These are phyloP conservation scores for Brasenia schreberi DNA, from an alignment of 164 flowering plant genomes.

Conservation along the genomic window DNA sequence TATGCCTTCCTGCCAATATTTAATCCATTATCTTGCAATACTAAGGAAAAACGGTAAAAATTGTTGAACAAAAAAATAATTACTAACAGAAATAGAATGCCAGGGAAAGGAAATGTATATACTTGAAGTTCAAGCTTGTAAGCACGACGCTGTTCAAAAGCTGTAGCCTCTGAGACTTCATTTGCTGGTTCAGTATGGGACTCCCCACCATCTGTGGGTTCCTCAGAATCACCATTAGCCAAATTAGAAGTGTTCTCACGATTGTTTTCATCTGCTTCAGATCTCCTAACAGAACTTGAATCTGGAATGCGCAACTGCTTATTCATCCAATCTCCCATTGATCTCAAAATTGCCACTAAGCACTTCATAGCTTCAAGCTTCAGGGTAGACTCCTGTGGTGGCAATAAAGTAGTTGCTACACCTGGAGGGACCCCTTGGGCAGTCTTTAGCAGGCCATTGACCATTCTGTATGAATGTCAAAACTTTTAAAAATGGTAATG, in stretches of 20 bases:
- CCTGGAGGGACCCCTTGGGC: conserved; percentile 99
- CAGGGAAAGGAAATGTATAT: conserved; percentile 3
- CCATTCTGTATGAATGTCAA: conserved; percentile 59
- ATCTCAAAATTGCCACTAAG: conserved; percentile 70
- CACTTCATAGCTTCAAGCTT: conserved; percentile 95
- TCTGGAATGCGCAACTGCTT: conserved; percentile 88
- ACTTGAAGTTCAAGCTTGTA: conserved; percentile 99
- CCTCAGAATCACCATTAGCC: conserved; percentile 74
- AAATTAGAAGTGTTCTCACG: conserved; percentile 33
- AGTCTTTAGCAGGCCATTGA: conserved; percentile 98
- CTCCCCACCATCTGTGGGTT: conserved; percentile 67
- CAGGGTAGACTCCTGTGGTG: conserved; percentile 87
- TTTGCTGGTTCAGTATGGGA: conserved; percentile 67
- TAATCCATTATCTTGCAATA: conserved; percentile 18
- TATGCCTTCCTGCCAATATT: conserved; percentile 94
- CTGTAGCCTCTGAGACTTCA: conserved; percentile 77
- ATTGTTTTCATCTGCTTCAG: conserved; percentile 43
- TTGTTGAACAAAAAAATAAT: background rate
- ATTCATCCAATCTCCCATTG: conserved; percentile 99
- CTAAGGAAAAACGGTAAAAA: background rate
- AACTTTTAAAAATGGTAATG: background rate
- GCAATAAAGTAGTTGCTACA: conserved; percentile 59
- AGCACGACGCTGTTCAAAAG: conserved; percentile 95
- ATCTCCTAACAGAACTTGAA: conserved; percentile 50
- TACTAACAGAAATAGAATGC: conserved; percentile 1